Evolutionary conservation across 2,329 filamentous ascomycete species (phyloP), one percentile per base, ranked within the genome.

Genomic region (Dothideomycetidae sp.): DNA sequence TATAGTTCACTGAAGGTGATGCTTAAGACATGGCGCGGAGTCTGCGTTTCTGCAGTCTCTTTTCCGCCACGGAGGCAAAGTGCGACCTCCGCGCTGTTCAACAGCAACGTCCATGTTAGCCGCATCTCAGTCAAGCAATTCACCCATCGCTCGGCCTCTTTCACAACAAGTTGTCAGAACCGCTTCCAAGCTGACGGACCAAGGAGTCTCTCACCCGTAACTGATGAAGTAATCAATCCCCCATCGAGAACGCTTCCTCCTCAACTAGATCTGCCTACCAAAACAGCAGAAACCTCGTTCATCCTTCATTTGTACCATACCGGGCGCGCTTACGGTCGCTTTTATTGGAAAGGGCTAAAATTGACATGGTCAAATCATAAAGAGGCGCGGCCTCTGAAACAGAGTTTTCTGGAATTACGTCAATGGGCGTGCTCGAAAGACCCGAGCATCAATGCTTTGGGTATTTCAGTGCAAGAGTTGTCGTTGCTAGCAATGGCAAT

Each of bases 321-420:
- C 17, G 88, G 83, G 44, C 79, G 80, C 54, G 74, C 80, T 36
- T 93, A 93, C 58, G 49, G 80, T 7, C 59, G 59, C 23, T 96
- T 96, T 70, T 96, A 94, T 73, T 93, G 90, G 60, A 69, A 73
- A 1, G 88, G 86, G 12, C 60, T 93, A 19, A 75, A 76, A 52
- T 75, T 79, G 49, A 75, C 93, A 36, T 75, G 74, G 54, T 60
- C 64, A 42, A 93, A 93, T 46, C 64, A 67, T 46, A 59, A 63
- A 40, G 51, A 61, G 7, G 55, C 64, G 0, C 31, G 36, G 19
- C 29, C 29, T 1, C 23, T 45, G 11, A 29, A 37, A 9, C 16
- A 40, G 14, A 14, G 16, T n/a, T 26, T 26, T 26, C 7, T 7
- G n/a, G 21, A 7, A 26, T n/a, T 26, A 7, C 21, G 21, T 26